These are phyloP conservation scores for Gamsiella multidivaricata DNA, from an alignment of 192 early-diverging fungal species.

Conservation along the genomic window DNA sequence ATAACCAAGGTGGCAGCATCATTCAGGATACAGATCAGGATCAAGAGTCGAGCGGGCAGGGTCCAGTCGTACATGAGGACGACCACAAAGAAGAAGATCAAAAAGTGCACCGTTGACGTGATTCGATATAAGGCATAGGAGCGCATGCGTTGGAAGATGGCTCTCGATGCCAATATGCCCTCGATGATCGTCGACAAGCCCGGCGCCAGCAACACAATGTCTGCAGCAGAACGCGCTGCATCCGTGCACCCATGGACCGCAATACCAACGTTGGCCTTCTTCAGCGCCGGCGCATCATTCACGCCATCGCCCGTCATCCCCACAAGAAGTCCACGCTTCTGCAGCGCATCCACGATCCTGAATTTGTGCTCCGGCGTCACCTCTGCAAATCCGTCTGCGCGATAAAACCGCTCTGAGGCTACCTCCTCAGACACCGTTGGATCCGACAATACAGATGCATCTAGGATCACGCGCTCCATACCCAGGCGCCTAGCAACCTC, in stretches of 20 bases:
- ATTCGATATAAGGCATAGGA: conserved; percentile 80
- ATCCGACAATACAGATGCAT: conserved; percentile 68
- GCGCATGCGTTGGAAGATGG: conserved; percentile 80
- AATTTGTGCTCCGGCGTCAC: conserved; percentile 87
- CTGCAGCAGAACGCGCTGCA: conserved; percentile 81
- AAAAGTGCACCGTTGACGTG: conserved; percentile 81
- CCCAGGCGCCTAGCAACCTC: conserved; percentile 77
- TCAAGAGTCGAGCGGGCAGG: conserved; percentile 71
- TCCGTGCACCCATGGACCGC: conserved; percentile 83
- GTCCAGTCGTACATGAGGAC: conserved; percentile 72
- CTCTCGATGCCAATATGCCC: conserved; percentile 74
- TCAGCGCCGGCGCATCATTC: conserved; percentile 85
- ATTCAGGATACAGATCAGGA: conserved; percentile 78
- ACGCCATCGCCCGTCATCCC: conserved; percentile 89
- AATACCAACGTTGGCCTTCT: conserved; percentile 86
- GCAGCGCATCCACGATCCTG: conserved; percentile 76
- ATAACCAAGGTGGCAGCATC: conserved; percentile 78
- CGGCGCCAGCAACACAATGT: conserved; percentile 75
- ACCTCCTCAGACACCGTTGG: conserved; percentile 57
- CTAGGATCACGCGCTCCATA: conserved; percentile 73
- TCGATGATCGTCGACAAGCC: conserved; percentile 82
- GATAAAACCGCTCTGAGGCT: conserved; percentile 64
- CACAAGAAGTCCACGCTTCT: conserved; percentile 66
- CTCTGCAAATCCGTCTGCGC: conserved; percentile 81
- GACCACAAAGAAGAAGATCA: conserved; percentile 83